phyloP scores from a whole-genome alignment of 2,329 filamentous ascomycete species.

The Boeremia exigua region DNA sequence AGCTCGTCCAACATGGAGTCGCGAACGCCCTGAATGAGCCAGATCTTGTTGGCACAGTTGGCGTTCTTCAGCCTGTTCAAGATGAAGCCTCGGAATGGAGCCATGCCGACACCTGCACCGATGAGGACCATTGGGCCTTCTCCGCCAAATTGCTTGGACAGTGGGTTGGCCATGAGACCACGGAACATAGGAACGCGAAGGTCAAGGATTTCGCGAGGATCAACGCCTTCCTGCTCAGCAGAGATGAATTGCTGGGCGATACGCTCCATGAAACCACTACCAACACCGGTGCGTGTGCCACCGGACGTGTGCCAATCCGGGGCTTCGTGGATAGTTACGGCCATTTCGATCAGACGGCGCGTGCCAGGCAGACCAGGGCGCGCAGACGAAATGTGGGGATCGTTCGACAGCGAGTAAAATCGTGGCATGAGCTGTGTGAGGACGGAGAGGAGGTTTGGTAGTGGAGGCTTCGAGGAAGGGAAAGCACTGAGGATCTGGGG shows the following conservation, averaged over 20 bases:
- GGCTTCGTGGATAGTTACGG: constrained; percentile 92
- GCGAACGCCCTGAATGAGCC: constrained; percentile 93
- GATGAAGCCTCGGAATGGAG: constrained; percentile 96
- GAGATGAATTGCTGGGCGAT: constrained; percentile 76
- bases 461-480: constrained; percentile 85
- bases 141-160: constrained; percentile 87
- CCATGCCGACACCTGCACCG: constrained; percentile 94
- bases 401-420: constrained; percentile 97
- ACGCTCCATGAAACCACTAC: constrained; percentile 91
- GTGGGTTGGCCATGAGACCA: constrained; percentile 94
- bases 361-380: constrained; percentile 69
- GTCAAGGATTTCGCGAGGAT: constrained; percentile 58
- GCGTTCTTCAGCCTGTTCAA: constrained; percentile 91
- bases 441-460: constrained; percentile 79
- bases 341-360: constrained; percentile 88
- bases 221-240: constrained; percentile 64
- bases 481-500: constrained; percentile 89
- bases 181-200: constrained; percentile 96
- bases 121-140: constrained; percentile 98
- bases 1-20: constrained; percentile 95
- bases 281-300: constrained; percentile 75
- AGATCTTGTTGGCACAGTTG: constrained; percentile 97
- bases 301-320: constrained; percentile 74
- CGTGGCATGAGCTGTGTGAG: constrained; percentile 93
- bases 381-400: constrained; percentile 80